Percentiles rank a stretch among this genome's conserved stretches.
Evolutionary conservation across 495 filamentous ascomycete genomes (phyloP).

Genomic region (Tuber microsphaerosporum): DNA sequence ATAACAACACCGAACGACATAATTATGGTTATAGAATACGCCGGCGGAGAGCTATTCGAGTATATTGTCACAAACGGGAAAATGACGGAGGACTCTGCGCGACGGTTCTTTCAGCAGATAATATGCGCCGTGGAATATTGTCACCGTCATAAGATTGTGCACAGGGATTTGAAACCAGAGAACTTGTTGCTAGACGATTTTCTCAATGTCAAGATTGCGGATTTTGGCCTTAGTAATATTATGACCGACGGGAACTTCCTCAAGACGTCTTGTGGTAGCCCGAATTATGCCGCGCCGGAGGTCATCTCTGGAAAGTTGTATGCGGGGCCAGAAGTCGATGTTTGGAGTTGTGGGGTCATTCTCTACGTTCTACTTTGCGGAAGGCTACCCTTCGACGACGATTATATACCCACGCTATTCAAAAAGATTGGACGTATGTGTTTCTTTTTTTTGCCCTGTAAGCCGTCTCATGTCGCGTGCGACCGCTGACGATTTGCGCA

Average conservation of each 20-base stretch:
- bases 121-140: slow-evolving; percentile 99
- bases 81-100: slow-evolving; percentile 79
- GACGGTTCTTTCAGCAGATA: slow-evolving; percentile 98
- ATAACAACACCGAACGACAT: slow-evolving; percentile 90
- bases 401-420: slow-evolving; percentile 81
- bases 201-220: slow-evolving; percentile 97
- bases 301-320: slow-evolving; percentile 97
- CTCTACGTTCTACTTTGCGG: slow-evolving; percentile 91
- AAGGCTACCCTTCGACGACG: slow-evolving; percentile 90
- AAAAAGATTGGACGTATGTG: slow-evolving; percentile 64
- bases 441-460: not conserved
- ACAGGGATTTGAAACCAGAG: slow-evolving; percentile 95
- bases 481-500: slow-evolving; percentile 5
- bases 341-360: slow-evolving; percentile 99
- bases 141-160: slow-evolving; percentile 96
- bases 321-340: slow-evolving; percentile 94
- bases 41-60: slow-evolving; percentile 92
- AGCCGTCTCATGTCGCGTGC: not conserved
- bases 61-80: slow-evolving; percentile 88
- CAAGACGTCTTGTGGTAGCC: slow-evolving; percentile 95
- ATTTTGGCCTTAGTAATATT: slow-evolving; percentile 97
- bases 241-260: slow-evolving; percentile 99
- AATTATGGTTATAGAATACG: slow-evolving; percentile 98
- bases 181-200: slow-evolving; percentile 88
- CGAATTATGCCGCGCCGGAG: slow-evolving; percentile 95